Evolutionary conservation across 106 monocot species (phyloP).

Genomic region (Allium cepa): DNA sequence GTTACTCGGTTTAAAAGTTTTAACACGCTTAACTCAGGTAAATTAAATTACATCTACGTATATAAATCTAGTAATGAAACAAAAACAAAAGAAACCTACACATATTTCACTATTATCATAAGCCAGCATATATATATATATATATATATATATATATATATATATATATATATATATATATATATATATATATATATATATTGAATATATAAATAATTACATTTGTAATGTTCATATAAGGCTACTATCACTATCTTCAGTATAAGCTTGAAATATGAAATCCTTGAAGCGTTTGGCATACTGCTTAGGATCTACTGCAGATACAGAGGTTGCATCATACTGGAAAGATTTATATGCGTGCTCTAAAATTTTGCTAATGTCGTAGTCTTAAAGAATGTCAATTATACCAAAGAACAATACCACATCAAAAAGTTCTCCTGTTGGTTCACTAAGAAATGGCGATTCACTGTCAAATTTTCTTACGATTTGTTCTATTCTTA

Average conservation of each 20-base stretch:
- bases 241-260: constrained; percentile 26
- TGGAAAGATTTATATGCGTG: too few species aligned
- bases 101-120: background rate
- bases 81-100: background rate
- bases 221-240: background rate
- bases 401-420: too few species aligned
- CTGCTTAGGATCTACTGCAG: constrained; percentile 55
- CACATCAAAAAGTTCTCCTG: too few species aligned
- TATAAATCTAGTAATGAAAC: background rate
- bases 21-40: too few species aligned
- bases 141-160: background rate
- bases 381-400: too few species aligned
- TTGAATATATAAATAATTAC: background rate
- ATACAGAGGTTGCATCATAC: too few species aligned
- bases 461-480: too few species aligned
- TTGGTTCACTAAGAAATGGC: too few species aligned
- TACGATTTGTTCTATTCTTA: too few species aligned
- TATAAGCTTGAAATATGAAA: constrained; percentile 55
- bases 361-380: too few species aligned
- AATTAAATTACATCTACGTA: too few species aligned
- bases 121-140: background rate
- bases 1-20: too few species aligned
- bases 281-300: constrained; percentile 68
- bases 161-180: background rate
- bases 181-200: background rate